A percentile compares a stretch with the other conserved stretches of the same genome.
Conservation (phyloP, 2,329 filamentous ascomycete species). For the Colletotrichum sublineola region DNA sequence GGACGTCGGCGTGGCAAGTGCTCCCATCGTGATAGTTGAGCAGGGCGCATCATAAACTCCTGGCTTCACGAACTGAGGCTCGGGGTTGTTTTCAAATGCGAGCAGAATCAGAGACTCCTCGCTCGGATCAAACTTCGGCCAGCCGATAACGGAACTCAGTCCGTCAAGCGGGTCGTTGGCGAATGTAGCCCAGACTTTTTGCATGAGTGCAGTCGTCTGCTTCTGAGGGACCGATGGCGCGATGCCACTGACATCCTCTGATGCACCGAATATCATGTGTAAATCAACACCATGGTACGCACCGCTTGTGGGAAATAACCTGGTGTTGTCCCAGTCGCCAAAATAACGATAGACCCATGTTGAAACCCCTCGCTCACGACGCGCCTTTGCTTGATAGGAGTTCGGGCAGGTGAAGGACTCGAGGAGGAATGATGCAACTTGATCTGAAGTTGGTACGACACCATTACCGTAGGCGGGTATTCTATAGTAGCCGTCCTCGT, state of each 20-base stretch:
- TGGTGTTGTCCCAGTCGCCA: conserved; percentile 63
- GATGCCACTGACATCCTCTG: conserved; percentile 55
- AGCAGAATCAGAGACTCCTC: conserved; percentile 47
- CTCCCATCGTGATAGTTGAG: conserved; percentile 45
- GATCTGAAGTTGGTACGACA: conserved; percentile 53
- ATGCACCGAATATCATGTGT: conserved; percentile 61
- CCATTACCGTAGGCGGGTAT: conserved; percentile 57
- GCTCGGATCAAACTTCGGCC: conserved; percentile 51
- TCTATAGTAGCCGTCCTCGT: conserved; percentile 63
- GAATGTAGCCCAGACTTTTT: conserved; percentile 58
- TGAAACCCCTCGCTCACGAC: conserved; percentile 51
- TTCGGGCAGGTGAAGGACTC: conserved; percentile 63
- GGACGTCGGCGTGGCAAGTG: conserved; percentile 37
- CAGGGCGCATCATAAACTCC: conserved; percentile 46
- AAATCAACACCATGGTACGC: conserved; percentile 64
- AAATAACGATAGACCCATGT: conserved; percentile 63
- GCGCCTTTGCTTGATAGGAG: conserved; percentile 53
- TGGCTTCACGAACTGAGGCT: conserved; percentile 46
- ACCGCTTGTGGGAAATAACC: conserved; percentile 59
- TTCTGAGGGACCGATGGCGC: conserved; percentile 49
- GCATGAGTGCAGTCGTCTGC: conserved; percentile 53
- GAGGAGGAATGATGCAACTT: conserved; percentile 56
- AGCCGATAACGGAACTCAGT: conserved; percentile 50
- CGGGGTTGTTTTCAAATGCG: conserved; percentile 46
- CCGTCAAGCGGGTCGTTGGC: conserved; percentile 53